phyloP scores from a whole-genome alignment of 345 rosid species.

The Reutealis trisperma region DNA sequence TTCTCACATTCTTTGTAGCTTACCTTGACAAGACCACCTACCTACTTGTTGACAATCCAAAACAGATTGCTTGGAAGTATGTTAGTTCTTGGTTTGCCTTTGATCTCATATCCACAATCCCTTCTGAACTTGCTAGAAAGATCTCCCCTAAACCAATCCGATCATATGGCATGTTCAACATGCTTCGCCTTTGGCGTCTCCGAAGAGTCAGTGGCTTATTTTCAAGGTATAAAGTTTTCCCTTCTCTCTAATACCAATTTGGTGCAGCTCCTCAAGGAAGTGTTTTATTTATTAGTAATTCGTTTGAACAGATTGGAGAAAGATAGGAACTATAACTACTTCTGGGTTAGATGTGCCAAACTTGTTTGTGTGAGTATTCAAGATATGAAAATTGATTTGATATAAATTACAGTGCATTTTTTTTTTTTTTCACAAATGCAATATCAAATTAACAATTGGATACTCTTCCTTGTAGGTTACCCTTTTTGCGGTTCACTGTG shows the following conservation, averaged over 20 bases:
- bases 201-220: slow-evolving; percentile 72
- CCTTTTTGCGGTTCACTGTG: slow-evolving; percentile 72
- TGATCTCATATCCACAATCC: slow-evolving; percentile 72
- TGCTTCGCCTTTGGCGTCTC: slow-evolving; percentile 95
- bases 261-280: not conserved
- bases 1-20: slow-evolving; percentile 79
- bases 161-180: slow-evolving; percentile 63
- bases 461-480: slow-evolving; percentile 53
- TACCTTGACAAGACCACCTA: slow-evolving; percentile 65
- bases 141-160: slow-evolving; percentile 46
- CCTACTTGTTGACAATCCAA: slow-evolving; percentile 64
- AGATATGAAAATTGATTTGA: not conserved
- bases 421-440: not conserved
- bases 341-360: slow-evolving; percentile 65
- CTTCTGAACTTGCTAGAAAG: slow-evolving; percentile 52
- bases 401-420: not conserved
- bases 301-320: slow-evolving; percentile 66
- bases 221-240: slow-evolving; percentile 38
- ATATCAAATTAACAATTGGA: slow-evolving; percentile 7
- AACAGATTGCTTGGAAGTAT: slow-evolving; percentile 65
- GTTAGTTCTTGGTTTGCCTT: slow-evolving; percentile 52
- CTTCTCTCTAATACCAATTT: not conserved
- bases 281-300: no score
- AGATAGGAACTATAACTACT: slow-evolving; percentile 70
- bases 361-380: slow-evolving; percentile 62